A percentile compares a stretch with the other conserved stretches of the same genome.
Conservation (phyloP, 2,329 filamentous ascomycete species). For the Huntiella abstrusa region DNA sequence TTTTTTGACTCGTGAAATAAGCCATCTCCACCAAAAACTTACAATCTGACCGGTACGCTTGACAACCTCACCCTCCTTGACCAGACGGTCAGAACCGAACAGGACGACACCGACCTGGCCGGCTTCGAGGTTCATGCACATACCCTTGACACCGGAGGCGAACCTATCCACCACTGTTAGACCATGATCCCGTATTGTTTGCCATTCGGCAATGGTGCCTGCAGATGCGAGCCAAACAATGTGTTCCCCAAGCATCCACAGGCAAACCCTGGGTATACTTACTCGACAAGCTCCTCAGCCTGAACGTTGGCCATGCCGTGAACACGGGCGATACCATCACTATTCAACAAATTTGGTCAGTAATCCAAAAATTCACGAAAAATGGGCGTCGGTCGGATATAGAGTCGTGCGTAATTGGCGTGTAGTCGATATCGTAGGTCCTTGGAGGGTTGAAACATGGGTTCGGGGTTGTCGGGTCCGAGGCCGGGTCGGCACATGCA, state of each 20-base stretch:
- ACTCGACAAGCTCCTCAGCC: constrained; percentile 99
- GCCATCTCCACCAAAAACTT: constrained; percentile 24
- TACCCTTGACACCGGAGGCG: constrained; percentile 98
- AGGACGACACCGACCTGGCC: constrained; percentile 99
- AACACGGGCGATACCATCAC: constrained; percentile 99
- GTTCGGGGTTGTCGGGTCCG: background rate
- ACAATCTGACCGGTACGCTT: constrained; percentile 99
- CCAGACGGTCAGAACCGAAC: constrained; percentile 99
- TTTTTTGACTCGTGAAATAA: background rate
- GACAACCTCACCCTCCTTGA: constrained; percentile 98
- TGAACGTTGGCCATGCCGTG: constrained; percentile 99
- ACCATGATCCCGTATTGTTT: background rate
- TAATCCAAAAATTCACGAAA: background rate
- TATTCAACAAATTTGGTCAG: constrained; percentile 20
- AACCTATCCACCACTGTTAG: constrained; percentile 41
- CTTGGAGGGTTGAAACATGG: background rate
- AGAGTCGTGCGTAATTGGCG: background rate
- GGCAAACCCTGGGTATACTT: constrained; percentile 28
- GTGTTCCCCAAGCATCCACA: background rate
- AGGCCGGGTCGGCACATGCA: background rate
- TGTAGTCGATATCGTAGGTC: background rate
- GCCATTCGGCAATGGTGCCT: background rate
- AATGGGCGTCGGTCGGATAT: background rate
- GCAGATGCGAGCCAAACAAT: background rate
- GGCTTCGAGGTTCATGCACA: constrained; percentile 99